Evolutionary conservation across 1,139 yeast genomes (phyloP), one percentile per base, ranked within the genome.

Genomic region (Geotrichum carabidarum): DNA sequence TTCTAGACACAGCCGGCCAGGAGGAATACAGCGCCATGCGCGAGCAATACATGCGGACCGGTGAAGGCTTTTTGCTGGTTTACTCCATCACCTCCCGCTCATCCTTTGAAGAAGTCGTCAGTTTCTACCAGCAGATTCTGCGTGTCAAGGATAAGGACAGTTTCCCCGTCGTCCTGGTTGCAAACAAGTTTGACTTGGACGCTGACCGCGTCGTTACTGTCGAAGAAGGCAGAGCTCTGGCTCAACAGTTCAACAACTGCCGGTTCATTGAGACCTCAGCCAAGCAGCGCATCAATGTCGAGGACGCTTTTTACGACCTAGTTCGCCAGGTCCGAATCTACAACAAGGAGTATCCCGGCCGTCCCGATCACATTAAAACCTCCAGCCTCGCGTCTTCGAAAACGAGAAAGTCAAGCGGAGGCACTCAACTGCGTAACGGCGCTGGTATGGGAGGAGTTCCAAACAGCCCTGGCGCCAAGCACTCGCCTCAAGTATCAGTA

Each of bases 181-280:
- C 74, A 31, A 72, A 72, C 60, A 72, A 72, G 60, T 77, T 69
- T 61, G 98, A 91, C 73, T 73, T 88, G 49, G 96, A 89, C 68
- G 78, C 97, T 68, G 63, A 57, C 50, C 52, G 63, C 44, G 86
- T 85, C 66, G 89, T 89, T 11, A 77, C 87, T 52, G 84, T 78
- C 62, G 95, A 87, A 64, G 95, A 88, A 67, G 96, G 96, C 52
- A 77, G 79, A 60, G 81, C 80, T 51, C 77, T 88, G 62, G 94
- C 95, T 37, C 79, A 78, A 60, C 79, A 79, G 59, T 82, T 80
- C 65, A 62, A 75, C 66, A 78, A 81, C 62, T 86, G 95, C 60
- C 86, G 87, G 44, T 94, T 91, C 67, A 78, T 90, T 65, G 99
- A 93, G 72, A 88, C 98, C 2, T 83, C 93, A 54, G 99, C 99